Base-by-base conservation (phyloP, 2,329 filamentous ascomycete species). In the Fusarium burgessii region DNA sequence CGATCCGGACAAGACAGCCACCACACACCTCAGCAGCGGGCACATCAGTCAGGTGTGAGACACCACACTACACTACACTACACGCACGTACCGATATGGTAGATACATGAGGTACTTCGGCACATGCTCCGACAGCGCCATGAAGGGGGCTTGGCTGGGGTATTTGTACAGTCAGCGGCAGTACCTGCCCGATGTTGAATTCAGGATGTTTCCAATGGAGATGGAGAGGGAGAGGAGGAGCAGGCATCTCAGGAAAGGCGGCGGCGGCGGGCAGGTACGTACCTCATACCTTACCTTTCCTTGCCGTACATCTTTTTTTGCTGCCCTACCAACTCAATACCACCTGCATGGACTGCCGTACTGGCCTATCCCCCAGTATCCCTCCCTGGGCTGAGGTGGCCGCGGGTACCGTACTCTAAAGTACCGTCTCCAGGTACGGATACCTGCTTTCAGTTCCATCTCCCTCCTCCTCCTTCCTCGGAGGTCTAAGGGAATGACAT, bases 401-500 rank as follows among this genome's bases (percentile, higher is more conserved):
- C 51, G 51, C 38, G 51, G 51, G 38, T 55, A 57, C 40, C 32
- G 41, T 46, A 56, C 32, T 32, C 23, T 23, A 23, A 23, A 23
- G 41, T 36, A 18, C 33, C 43, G 57, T 38, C 33, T 15, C 29
- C 29, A 50, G 29, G 46, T 14, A 15, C 23, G 38, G 57, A 49
- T 60, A 55, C 38, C 23, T 58, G 35, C 20, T 38, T 58, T 38
- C 55, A 50, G 47, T 50, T 50, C 47, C 47, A 50, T 55, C 43
- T 33, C 36, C 27, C 40, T 55, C 55, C n/a, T 51, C 35, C 38
- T 55, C 56, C 45, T 58, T 38, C 35, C 56, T 51, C 15, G 56
- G 23, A 50, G 47, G 47, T 36, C 47, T 33, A 33, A 46, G 29
- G 3, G n/a, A 46, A 55, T 41, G 56, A 50, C 46, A 51, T 58